Conservation (phyloP, 495 filamentous ascomycete genomes). For the Penicillium egyptiacum region DNA sequence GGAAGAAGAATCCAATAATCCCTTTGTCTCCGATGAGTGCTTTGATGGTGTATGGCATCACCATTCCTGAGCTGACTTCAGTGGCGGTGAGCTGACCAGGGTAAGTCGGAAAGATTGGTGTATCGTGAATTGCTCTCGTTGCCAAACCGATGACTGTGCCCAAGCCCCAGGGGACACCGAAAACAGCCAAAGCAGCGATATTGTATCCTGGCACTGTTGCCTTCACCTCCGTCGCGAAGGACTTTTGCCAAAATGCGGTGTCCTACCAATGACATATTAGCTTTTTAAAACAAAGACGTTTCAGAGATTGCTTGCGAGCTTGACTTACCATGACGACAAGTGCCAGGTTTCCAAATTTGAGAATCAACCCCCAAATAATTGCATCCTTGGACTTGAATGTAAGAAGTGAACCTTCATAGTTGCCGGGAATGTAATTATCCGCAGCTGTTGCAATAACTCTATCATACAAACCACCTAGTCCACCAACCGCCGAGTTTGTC, state of each 20-base stretch:
- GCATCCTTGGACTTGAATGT: slow-evolving; percentile 54
- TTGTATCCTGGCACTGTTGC: slow-evolving; percentile 47
- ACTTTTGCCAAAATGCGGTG: slow-evolving; percentile 56
- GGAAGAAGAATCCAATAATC: slow-evolving; percentile 50
- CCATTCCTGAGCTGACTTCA: slow-evolving; percentile 47
- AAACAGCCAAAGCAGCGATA: slow-evolving; percentile 45
- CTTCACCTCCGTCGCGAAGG: slow-evolving; percentile 45
- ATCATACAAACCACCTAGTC: slow-evolving; percentile 39
- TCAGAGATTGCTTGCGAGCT: no score
- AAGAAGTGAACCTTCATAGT: slow-evolving; percentile 48
- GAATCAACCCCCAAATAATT: slow-evolving; percentile 49
- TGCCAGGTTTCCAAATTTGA: slow-evolving; percentile 51
- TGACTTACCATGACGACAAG: slow-evolving; percentile 49
- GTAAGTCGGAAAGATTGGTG: slow-evolving; percentile 52
- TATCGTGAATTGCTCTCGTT: slow-evolving; percentile 47
- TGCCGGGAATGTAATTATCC: slow-evolving; percentile 44
- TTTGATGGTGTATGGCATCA: slow-evolving; percentile 50
- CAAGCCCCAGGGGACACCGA: slow-evolving; percentile 51
- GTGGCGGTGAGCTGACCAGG: slow-evolving; percentile 45
- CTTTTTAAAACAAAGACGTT: not conserved
- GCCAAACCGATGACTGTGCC: slow-evolving; percentile 51
- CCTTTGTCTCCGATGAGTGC: slow-evolving; percentile 50
- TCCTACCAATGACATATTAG: slow-evolving; percentile 30
- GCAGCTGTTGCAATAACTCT: slow-evolving; percentile 32
- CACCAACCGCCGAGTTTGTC: slow-evolving; percentile 34